Evolutionary conservation across 2,329 filamentous ascomycete species (phyloP).

Genomic region (Fusarium falciforme): DNA sequence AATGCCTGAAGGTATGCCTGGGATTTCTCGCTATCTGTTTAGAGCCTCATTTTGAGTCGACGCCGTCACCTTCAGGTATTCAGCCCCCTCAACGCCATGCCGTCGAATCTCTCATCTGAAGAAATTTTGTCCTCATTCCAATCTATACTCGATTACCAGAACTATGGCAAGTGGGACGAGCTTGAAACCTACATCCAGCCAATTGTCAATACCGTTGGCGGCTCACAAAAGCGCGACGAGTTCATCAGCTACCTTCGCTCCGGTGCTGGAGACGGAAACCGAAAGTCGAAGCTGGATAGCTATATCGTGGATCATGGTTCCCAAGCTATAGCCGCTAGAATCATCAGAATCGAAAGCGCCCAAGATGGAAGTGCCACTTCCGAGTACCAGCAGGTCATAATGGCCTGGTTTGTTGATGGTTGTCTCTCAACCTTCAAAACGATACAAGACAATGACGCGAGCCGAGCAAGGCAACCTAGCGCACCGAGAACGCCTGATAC

Average conservation of each 20-base stretch:
- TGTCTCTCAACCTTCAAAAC: conserved; percentile 1
- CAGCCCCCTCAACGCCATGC: background rate
- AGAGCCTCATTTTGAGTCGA: background rate
- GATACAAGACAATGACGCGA: background rate
- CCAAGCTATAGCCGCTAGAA: conserved; percentile 3
- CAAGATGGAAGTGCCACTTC: background rate
- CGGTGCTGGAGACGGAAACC: fast-evolving
- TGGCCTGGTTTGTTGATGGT: conserved; percentile 20
- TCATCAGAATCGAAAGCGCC: background rate
- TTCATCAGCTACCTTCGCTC: background rate
- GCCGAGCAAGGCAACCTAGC: background rate
- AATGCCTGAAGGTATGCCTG: background rate
- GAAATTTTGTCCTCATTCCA: background rate
- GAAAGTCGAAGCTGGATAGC: background rate
- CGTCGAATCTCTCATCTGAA: background rate
- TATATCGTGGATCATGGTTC: conserved; percentile 5
- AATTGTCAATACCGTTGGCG: background rate
- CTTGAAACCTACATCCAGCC: background rate
- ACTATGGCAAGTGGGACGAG: background rate
- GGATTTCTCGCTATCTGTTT: background rate
- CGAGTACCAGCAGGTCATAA: conserved; percentile 11
- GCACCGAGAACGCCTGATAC: background rate
- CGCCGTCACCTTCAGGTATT: background rate
- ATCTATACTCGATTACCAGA: background rate
- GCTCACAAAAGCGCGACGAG: background rate